Base-by-base conservation (phyloP, 495 filamentous ascomycete species). In the Talaromyces ruber region DNA sequence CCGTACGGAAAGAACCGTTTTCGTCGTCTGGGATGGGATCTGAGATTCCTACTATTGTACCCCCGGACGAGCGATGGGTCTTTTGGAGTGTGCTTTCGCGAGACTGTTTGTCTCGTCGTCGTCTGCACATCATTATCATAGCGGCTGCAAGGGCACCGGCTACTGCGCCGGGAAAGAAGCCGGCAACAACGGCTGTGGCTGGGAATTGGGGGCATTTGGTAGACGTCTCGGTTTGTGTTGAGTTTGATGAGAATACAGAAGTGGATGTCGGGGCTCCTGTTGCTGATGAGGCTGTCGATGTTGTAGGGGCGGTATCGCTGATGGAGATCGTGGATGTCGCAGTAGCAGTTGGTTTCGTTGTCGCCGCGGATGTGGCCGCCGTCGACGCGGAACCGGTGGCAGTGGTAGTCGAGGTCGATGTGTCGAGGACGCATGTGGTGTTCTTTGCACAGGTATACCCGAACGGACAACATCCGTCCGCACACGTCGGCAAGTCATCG, bases 381-480 rank as follows among this genome's bases (percentile, higher is more conserved):
- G 67, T 61, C 58, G 71, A 63, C 18, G 66, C 68, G 30, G 79
- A 69, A 12, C 73, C 65, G 16, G 70, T 68, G 34, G 75, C 67
- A 9, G 78, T 63, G 18, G 67, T 61, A 59, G 69, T 25, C 21
- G 71, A 64, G 3, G 78, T 68, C 21, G 72, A 56, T 24, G 80
- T 80, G 63, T 79, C 59, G 50, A 77, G 64, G 18, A 66, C 64
- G 59, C 75, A 80, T 32, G 80, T 74, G 28, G 63, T 72, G 57
- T 75, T 68, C 25, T 74, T 72, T 25, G 75, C 69, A 75, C 92
- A 97, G 16, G 72, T 79, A 68, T 89, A 96, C 21, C 92, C 92
- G 66, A 88, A 85, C 0, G 92, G 92, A 72, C 87, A 90, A 73
- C 91, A 95, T 8, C 70, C 74, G 9, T 70, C 64, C 18, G 82